Evolutionary conservation across 495 filamentous ascomycete species (phyloP), one percentile per base, ranked within the genome.

Genomic region (Cudoniella acicularis): DNA sequence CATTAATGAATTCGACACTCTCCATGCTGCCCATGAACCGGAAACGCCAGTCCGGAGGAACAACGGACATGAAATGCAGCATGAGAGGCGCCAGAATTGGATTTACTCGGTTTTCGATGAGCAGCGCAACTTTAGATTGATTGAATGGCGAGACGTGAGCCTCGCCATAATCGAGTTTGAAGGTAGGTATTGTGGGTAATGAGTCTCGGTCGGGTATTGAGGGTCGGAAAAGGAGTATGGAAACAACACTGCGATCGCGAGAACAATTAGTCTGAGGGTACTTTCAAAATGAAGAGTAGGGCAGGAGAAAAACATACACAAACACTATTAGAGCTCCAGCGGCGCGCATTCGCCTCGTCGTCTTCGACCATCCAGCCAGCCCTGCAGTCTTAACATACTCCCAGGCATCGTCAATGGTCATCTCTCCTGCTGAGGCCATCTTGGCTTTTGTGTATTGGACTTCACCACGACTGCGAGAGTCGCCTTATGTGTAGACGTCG

Each of bases 21-120:
- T 70, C 69, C 9, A 58, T 10, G 11, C 70, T 73, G 43, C 77
- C 77, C 71, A 79, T 77, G 70, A 79, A 80, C 25, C 72, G 69
- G 67, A 80, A 79, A n/a, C 72, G 73, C 77, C 78, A 81, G 65
- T 80, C 77, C 16, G 77, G 71, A 2, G 78, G 78, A 1, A 81
- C 77, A 24, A 81, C 77, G 9, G 72, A 62, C 54, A 78, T 79
- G 66, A 80, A 77, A 64, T 81, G 77, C 0, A 80, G 70, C 61
- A 79, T 72, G 3, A 78, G 60, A 0, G 77, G 77, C 0, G 76
- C 73, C 11, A 79, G 72, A 56, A 72, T 69, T 0, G 75, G 63
- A 17, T 70, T 65, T 0, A 71, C 62, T 3, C 78, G 73, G 68
- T 77, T 74, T 54, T 80, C 78, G 59, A 80, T 75, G 1, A 80